Evolutionary conservation across 1,284 basidiomycete species (phyloP), one percentile per base, ranked within the genome.

Genomic region (Microbotryum silenes-acaulis): DNA sequence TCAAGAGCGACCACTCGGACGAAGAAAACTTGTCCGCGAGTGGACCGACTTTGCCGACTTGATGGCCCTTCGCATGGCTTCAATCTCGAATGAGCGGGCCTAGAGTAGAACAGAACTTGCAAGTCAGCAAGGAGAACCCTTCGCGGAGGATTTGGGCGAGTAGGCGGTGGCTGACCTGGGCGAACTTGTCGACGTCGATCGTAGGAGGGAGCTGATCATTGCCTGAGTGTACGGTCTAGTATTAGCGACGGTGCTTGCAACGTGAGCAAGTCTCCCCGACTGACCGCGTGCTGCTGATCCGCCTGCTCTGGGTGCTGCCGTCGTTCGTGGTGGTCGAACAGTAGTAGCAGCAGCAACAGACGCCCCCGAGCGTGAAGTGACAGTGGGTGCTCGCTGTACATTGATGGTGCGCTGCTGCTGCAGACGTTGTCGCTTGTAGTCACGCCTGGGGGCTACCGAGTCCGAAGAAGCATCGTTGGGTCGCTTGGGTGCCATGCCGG

Each of bases 21-120:
- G 9, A 31, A 31, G 31, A 7, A 7, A 31, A 31, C 7, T 31
- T 31, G 8, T 31, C 1, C 37, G 4, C 12, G 48, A 12, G n/a
- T 14, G 20, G 31, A 52, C 64, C 52, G 20, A 86, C 91, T 84
- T 82, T 47, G 89, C 85, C 48, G 79, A 80, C 74, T 87, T 84
- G 79, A 94, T 92, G 0, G 89, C 85, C 27, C 79, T 81, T 66
- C 91, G 84, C 85, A 96, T 89, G 0, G 91, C 88, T 52, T 82
- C 78, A 59, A 96, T 91, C 76, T 97, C 91, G 71, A 89, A 89
- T 5, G 84, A 81, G 64, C 92, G 81, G 23, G 89, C 83, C 89
- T 93, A 27, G 27, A 27, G 27, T 27, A 27, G n/a, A 6, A 9
- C 29, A 10, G 49, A 55, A 5, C 33, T 46, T 23, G 9, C 9